Percentiles rank a stretch among this genome's conserved stretches.
phyloP scores from a whole-genome alignment of 2,329 filamentous ascomycete species.

The Aureobasidium sp. region DNA sequence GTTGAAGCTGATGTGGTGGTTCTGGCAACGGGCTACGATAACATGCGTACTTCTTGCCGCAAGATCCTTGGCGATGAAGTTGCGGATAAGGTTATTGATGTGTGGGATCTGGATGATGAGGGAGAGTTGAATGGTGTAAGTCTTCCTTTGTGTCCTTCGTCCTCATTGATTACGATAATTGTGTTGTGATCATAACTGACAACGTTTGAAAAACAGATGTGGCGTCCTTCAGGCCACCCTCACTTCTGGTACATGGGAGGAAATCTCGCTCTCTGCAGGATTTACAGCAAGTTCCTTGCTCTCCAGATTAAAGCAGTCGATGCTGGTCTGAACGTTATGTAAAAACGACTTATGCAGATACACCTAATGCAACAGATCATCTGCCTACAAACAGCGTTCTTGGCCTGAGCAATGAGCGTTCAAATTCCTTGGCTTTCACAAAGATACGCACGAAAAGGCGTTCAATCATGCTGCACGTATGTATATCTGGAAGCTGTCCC shows the following conservation, averaged over 20 bases:
- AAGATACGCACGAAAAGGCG: no score
- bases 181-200: not conserved
- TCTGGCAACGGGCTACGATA: constrained; percentile 51
- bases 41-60: constrained; percentile 59
- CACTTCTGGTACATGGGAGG: constrained; percentile 37
- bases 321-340: not conserved
- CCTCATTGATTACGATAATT: no score
- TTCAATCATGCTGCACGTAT: no score
- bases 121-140: constrained; percentile 27
- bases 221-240: constrained; percentile 33
- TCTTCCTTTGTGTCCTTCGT: not conserved
- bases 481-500: no score
- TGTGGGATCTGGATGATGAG: constrained; percentile 36
- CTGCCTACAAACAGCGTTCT: no score
- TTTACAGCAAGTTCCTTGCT: constrained; percentile 32
- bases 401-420: no score
- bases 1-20: constrained; percentile 58
- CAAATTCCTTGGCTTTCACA: no score
- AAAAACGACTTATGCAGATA: no score
- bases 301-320: constrained; percentile 36
- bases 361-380: no score
- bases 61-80: constrained; percentile 56
- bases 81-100: constrained; percentile 49
- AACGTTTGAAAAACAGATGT: constrained; percentile 25
- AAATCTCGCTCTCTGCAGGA: constrained; percentile 29